Percentiles rank a stretch among this genome's conserved stretches.
These are phyloP conservation scores for Pythium insidiosum DNA, from an alignment of 352 stramenopile genomes.

Conservation along the genomic window DNA sequence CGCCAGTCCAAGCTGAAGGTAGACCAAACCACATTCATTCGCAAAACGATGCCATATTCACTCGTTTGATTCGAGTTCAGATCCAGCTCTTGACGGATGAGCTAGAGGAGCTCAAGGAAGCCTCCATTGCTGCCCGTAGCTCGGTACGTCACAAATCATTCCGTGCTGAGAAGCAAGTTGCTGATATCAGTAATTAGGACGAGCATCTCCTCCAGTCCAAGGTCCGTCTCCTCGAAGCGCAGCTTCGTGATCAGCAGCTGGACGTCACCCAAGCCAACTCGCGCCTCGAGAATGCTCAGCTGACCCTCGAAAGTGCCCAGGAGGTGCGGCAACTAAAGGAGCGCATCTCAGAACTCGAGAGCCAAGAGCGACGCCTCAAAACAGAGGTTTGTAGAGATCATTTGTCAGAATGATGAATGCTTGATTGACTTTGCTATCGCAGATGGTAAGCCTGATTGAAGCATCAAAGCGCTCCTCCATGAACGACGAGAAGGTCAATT, in stretches of 20 bases:
- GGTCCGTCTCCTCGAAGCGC: constrained; percentile 50
- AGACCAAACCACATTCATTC: background rate
- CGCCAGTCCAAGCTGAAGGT: constrained; percentile 54
- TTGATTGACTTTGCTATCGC: constrained; percentile 6
- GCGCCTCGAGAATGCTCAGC: constrained; percentile 32
- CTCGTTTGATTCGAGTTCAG: no score
- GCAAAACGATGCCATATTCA: no score
- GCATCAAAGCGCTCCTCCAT: constrained; percentile 51
- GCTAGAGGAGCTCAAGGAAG: constrained; percentile 22
- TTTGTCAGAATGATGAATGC: constrained; percentile 12
- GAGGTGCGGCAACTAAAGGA: constrained; percentile 51
- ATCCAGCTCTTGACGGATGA: constrained; percentile 59
- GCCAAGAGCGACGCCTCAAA: constrained; percentile 54
- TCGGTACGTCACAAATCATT: constrained; percentile 1
- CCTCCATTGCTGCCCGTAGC: constrained; percentile 9
- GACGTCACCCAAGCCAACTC: constrained; percentile 32
- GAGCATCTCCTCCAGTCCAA: constrained; percentile 56
- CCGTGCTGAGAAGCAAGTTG: no score
- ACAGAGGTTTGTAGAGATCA: constrained; percentile 27
- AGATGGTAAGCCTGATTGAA: constrained; percentile 46
- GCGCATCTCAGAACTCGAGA: constrained; percentile 51
- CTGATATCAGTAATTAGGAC: no score
- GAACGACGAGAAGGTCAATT: constrained; percentile 54
- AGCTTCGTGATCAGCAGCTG: constrained; percentile 56
- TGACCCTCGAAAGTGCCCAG: constrained; percentile 37